phyloP scores from a whole-genome alignment of 2,329 filamentous ascomycete genomes.

The Dactylellina sp. region DNA sequence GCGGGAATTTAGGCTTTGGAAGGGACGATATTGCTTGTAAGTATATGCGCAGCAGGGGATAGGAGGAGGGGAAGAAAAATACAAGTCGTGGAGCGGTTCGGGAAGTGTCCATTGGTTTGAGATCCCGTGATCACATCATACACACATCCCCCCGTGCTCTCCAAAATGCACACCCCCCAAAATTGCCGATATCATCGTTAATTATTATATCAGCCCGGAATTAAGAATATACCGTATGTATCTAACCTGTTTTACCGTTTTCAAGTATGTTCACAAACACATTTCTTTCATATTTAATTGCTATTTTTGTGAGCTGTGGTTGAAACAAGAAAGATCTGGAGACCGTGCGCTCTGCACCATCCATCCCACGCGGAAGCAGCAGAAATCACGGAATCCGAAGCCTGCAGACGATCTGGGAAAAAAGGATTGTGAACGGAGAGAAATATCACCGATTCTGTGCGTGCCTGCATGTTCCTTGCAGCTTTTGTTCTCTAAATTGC shows the following conservation, averaged over 20 bases:
- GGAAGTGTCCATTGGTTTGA: background rate
- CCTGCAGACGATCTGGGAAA: background rate
- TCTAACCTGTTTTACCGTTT: too few species aligned
- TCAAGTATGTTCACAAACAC: too few species aligned
- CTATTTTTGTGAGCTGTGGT: background rate
- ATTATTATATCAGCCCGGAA: background rate
- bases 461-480: slow-evolving; percentile 12
- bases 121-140: slow-evolving; percentile 3
- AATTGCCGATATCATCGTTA: background rate
- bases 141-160: background rate
- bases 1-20: too few species aligned
- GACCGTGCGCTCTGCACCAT: background rate
- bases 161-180: too few species aligned
- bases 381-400: background rate
- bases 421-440: background rate
- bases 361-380: background rate
- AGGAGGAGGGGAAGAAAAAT: too few species aligned
- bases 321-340: background rate
- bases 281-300: background rate
- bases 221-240: too few species aligned
- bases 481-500: too few species aligned
- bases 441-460: background rate
- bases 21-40: background rate
- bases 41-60: too few species aligned
- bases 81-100: background rate